Evolutionary conservation across 257 asterid genomes (phyloP).

Genomic region (Solanum okadae): DNA sequence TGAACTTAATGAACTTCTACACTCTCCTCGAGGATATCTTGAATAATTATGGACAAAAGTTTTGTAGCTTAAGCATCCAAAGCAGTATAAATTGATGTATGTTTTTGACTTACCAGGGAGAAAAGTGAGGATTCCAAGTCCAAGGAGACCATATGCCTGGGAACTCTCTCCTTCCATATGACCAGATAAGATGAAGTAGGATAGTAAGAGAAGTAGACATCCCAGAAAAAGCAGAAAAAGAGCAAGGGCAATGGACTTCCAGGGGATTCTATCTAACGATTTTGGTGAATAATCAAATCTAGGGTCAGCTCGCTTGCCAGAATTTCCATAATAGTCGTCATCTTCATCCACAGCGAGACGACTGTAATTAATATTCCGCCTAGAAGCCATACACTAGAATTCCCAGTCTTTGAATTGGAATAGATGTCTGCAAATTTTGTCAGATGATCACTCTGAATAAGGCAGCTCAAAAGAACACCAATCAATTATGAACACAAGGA

Average conservation of each 20-base stretch:
- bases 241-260: constrained; percentile 88
- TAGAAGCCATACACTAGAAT: constrained; percentile 46
- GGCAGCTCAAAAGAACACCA: background rate
- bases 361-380: constrained; percentile 51
- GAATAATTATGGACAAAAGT: background rate
- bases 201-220: constrained; percentile 62
- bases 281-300: constrained; percentile 78
- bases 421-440: background rate
- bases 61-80: background rate
- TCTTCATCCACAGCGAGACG: constrained; percentile 63
- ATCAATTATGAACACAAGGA: background rate
- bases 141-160: constrained; percentile 83
- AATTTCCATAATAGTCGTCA: constrained; percentile 31
- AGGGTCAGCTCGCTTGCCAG: constrained; percentile 34
- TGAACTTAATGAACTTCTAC: background rate
- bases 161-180: constrained; percentile 86
- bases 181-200: constrained; percentile 72
- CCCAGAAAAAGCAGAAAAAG: constrained; percentile 77
- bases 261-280: constrained; percentile 54
- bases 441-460: background rate
- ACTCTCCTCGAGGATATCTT: background rate
- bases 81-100: background rate
- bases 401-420: background rate
- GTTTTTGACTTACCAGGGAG: constrained; percentile 51
- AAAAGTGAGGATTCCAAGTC: constrained; percentile 70